These are phyloP conservation scores for Suillus ampliporus DNA, from an alignment of 768 basidiomycete genomes.

Conservation along the genomic window DNA sequence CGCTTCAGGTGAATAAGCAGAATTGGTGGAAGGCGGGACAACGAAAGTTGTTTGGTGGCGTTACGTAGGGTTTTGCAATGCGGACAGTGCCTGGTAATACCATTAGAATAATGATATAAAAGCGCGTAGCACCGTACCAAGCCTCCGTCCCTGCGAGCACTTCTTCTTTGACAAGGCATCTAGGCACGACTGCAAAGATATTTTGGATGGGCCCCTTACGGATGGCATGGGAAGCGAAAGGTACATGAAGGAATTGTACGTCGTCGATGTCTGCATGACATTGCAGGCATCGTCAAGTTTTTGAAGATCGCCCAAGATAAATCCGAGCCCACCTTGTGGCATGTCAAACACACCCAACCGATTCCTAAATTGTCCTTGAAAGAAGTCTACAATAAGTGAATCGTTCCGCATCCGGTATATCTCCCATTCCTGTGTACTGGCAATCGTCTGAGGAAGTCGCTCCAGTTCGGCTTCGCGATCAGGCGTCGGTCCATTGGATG, in stretches of 20 bases:
- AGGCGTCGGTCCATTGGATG: constrained; percentile 64
- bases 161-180: constrained; percentile 92
- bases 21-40: constrained; percentile 93
- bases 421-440: constrained; percentile 92
- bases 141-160: constrained; percentile 92
- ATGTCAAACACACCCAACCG: constrained; percentile 88
- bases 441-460: constrained; percentile 82
- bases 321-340: constrained; percentile 67
- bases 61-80: constrained; percentile 88
- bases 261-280: constrained; percentile 83
- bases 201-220: constrained; percentile 57
- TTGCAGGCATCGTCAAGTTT: constrained; percentile 18
- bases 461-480: constrained; percentile 91
- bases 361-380: constrained; percentile 97
- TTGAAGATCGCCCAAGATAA: constrained; percentile 1
- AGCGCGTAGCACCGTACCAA: constrained; percentile 60
- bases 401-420: constrained; percentile 90
- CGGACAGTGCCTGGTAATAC: constrained; percentile 83
- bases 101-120: constrained; percentile 2
- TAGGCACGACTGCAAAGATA: constrained; percentile 80
- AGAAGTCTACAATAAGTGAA: constrained; percentile 93
- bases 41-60: constrained; percentile 85
- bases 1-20: constrained; percentile 92
- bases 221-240: constrained; percentile 88
- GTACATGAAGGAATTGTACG: constrained; percentile 96